These are phyloP conservation scores for Saccharum officinarum DNA, from an alignment of 176 grass and related monocot species.

Conservation along the genomic window DNA sequence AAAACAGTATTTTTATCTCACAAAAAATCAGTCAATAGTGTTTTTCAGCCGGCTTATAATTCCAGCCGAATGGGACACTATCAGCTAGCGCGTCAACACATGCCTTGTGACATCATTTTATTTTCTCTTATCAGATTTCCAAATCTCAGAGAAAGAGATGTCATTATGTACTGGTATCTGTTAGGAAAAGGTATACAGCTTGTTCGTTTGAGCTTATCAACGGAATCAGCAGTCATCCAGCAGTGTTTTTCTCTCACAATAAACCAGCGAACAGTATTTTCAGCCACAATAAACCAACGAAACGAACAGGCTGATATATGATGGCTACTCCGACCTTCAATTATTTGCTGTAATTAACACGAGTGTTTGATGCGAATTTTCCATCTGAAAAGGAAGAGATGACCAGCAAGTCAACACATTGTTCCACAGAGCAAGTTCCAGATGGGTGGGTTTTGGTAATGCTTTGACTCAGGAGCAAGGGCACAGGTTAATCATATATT, in stretches of 20 bases:
- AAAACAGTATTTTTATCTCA: too few relatives aligned
- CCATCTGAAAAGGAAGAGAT: not conserved
- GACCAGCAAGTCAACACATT: not conserved
- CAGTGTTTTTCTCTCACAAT: too few relatives aligned
- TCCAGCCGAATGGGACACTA: too few relatives aligned
- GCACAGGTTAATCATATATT: not conserved
- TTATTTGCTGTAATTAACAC: not conserved
- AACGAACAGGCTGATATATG: too few relatives aligned
- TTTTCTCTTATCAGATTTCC: not conserved
- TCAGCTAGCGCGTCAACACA: too few relatives aligned
- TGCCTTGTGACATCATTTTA: not conserved
- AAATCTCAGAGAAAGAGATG: not conserved
- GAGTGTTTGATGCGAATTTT: not conserved
- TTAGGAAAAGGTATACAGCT: not conserved
- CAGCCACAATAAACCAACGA: too few relatives aligned
- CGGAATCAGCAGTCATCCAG: too few relatives aligned
- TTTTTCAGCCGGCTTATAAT: too few relatives aligned
- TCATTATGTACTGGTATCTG: not conserved
- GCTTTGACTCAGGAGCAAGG: not conserved
- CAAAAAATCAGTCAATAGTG: too few relatives aligned
- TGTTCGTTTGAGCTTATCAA: too few relatives aligned
- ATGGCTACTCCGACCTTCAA: not conserved
- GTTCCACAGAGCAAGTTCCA: conserved; percentile 4
- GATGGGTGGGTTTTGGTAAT: not conserved
- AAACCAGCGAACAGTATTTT: too few relatives aligned